phyloP scores from a whole-genome alignment of 2,329 filamentous ascomycete species.

The Biscogniauxia marginata region DNA sequence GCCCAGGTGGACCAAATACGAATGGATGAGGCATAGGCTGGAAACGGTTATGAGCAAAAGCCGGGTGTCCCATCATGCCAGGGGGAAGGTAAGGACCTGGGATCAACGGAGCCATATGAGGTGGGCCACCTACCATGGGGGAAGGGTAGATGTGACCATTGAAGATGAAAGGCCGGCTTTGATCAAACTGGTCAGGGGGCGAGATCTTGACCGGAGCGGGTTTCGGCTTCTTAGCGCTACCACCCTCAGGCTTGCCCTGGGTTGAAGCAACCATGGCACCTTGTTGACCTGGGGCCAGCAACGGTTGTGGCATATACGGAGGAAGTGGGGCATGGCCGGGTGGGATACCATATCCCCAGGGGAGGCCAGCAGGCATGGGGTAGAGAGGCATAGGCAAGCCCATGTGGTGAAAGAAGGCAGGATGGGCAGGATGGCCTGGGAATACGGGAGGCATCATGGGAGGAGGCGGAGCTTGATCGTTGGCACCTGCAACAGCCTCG shows the following conservation, averaged over 20 bases:
- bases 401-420: slow-evolving; percentile 25
- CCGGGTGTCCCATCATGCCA: slow-evolving; percentile 7
- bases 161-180: slow-evolving; percentile 42
- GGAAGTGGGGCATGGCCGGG: slow-evolving; percentile 11
- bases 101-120: slow-evolving; percentile 20
- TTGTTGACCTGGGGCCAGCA: slow-evolving; percentile 12
- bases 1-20: slow-evolving; percentile 12
- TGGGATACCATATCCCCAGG: slow-evolving; percentile 23
- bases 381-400: slow-evolving; percentile 30
- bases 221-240: slow-evolving; percentile 31
- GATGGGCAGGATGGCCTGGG: slow-evolving; percentile 18
- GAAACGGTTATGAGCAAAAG: background rate
- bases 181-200: slow-evolving; percentile 46
- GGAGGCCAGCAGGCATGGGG: slow-evolving; percentile 21
- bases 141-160: slow-evolving; percentile 47
- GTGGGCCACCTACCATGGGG: slow-evolving; percentile 14
- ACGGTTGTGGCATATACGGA: slow-evolving; percentile 10
- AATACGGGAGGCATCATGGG: slow-evolving; percentile 20
- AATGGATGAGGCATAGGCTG: slow-evolving; percentile 7
- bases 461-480: slow-evolving; percentile 13
- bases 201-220: slow-evolving; percentile 36
- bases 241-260: slow-evolving; percentile 18
- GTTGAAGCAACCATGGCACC: slow-evolving; percentile 8
- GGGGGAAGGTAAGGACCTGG: slow-evolving; percentile 21
- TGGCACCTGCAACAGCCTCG: slow-evolving; percentile 6